Evolutionary conservation across 441 rosid species (phyloP).

Genomic region (Jatropha podagrica): DNA sequence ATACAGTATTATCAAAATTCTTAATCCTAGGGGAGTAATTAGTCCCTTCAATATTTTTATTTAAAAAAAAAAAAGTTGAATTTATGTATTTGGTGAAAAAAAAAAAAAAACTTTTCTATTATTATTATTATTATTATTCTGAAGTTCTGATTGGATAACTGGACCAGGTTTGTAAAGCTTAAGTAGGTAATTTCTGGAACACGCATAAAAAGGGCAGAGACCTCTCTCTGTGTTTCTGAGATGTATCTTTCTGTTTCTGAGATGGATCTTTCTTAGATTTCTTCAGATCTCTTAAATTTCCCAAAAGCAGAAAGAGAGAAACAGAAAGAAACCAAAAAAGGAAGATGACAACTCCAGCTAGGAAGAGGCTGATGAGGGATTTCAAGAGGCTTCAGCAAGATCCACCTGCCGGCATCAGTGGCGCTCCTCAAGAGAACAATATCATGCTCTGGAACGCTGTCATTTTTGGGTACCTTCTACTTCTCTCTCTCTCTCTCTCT

Average conservation of each 20-base stretch:
- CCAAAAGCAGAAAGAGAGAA: background rate
- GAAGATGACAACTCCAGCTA: slow-evolving; percentile 57
- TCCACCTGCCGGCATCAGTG: slow-evolving; percentile 70
- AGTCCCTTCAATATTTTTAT: too few relatives aligned
- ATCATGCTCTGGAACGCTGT: slow-evolving; percentile 80
- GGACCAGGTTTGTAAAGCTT: background rate
- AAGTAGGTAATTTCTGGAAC: background rate
- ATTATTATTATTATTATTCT: too few relatives aligned
- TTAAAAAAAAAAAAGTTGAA: too few relatives aligned
- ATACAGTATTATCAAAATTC: too few relatives aligned
- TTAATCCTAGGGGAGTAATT: too few relatives aligned
- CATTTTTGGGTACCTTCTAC: slow-evolving; percentile 51
- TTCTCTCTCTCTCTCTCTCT: background rate
- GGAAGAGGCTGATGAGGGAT: slow-evolving; percentile 76
- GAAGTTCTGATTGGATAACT: background rate
- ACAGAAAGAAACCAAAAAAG: background rate
- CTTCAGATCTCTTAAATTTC: background rate
- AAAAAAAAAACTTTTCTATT: too few relatives aligned
- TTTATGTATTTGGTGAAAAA: too few relatives aligned
- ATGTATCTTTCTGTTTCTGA: background rate
- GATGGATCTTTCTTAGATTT: slow-evolving; percentile 9
- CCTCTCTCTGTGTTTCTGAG: background rate
- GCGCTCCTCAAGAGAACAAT: slow-evolving; percentile 67
- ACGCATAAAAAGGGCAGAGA: background rate
- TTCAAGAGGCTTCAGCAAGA: slow-evolving; percentile 75